A percentile compares a stretch with the other conserved stretches of the same genome.
phyloP scores from a whole-genome alignment of 768 basidiomycete species.

The Russula sp. region DNA sequence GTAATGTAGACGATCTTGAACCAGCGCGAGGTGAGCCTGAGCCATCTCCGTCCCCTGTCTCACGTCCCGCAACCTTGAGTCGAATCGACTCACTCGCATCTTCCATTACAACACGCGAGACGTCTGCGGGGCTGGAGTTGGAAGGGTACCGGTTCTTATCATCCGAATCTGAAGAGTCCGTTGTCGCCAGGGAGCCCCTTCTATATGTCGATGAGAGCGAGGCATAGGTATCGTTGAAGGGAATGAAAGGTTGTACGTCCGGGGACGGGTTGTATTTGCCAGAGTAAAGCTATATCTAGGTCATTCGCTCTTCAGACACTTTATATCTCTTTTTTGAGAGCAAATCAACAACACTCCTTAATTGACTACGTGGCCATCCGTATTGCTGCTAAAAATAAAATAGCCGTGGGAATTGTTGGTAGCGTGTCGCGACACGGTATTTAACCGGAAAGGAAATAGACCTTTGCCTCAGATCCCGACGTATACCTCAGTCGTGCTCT shows the following conservation, averaged over 20 bases:
- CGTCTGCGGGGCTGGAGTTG: not conserved
- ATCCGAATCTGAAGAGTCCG: constrained; percentile 24
- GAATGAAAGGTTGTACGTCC: not conserved
- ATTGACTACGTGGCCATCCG: too few relatives aligned
- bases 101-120: constrained; percentile 12
- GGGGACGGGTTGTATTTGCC: not conserved
- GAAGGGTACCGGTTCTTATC: constrained; percentile 19
- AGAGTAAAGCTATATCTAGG: constrained; percentile 2
- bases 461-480: too few relatives aligned
- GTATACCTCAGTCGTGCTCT: not conserved
- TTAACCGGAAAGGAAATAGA: too few relatives aligned
- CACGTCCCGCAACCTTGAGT: constrained; percentile 3
- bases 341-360: not conserved
- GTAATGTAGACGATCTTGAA: not conserved
- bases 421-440: too few relatives aligned
- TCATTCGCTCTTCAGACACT: not conserved
- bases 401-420: too few relatives aligned
- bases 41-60: not conserved
- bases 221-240: not conserved
- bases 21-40: not conserved
- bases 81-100: constrained; percentile 20
- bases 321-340: not conserved
- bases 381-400: too few relatives aligned
- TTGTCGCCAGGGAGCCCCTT: constrained; percentile 22
- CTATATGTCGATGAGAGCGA: constrained; percentile 16